Conservation (phyloP, 2,329 filamentous ascomycete species). For the Fusarium armeniacum region DNA sequence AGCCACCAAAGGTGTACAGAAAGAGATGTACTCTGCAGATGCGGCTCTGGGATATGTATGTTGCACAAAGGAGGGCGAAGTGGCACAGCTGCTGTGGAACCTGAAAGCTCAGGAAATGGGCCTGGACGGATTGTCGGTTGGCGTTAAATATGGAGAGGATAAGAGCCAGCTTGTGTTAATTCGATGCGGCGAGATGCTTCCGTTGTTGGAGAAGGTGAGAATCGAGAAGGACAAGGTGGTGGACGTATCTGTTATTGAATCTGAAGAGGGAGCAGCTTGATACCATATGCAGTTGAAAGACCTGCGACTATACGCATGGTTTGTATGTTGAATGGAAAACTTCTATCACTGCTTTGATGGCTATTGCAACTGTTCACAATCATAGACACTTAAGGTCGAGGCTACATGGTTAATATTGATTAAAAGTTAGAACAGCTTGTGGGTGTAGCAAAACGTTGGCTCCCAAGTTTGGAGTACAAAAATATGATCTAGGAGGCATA, state of each 20-base stretch:
- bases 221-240: conserved; percentile 7
- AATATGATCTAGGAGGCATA: not conserved
- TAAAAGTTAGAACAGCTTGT: not conserved
- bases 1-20: conserved; percentile 83
- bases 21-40: conserved; percentile 74
- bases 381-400: not conserved
- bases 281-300: not conserved
- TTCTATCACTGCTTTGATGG: not conserved
- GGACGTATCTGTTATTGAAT: conserved; percentile 7
- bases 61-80: conserved; percentile 68
- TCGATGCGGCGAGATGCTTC: conserved; percentile 62
- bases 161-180: conserved; percentile 64
- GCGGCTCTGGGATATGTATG: conserved; percentile 79
- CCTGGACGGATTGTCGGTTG: conserved; percentile 71
- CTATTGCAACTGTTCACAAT: no score
- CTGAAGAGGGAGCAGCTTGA: conserved; percentile 11
- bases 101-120: conserved; percentile 71
- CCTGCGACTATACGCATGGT: not conserved
- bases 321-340: not conserved
- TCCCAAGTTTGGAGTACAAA: not conserved
- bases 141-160: conserved; percentile 57
- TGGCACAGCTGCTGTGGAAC: conserved; percentile 83
- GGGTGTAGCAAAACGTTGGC: not conserved
- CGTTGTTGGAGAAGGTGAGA: conserved; percentile 33
- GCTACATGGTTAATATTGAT: not conserved